phyloP scores from a whole-genome alignment of 352 stramenopile genomes.

The Phytophthora pseudosyringae region DNA sequence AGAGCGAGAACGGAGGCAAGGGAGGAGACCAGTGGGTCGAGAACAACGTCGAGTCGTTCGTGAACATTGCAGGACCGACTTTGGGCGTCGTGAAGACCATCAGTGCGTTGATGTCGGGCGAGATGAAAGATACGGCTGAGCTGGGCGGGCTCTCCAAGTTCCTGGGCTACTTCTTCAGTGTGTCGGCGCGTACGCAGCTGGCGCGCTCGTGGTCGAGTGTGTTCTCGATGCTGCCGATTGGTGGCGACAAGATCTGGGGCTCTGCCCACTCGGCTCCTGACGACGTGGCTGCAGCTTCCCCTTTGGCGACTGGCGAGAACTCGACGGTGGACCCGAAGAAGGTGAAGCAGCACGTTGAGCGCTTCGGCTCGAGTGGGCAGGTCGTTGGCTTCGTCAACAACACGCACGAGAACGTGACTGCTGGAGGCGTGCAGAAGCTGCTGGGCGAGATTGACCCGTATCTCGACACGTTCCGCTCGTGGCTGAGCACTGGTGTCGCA shows the following conservation, averaged over 20 bases:
- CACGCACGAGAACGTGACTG: slow-evolving; percentile 64
- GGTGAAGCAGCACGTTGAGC: slow-evolving; percentile 51
- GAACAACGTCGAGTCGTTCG: slow-evolving; percentile 89
- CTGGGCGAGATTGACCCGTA: slow-evolving; percentile 57
- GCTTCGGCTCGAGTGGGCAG: slow-evolving; percentile 57
- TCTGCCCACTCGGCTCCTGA: slow-evolving; percentile 56
- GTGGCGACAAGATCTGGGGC: slow-evolving; percentile 92
- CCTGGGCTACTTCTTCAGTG: slow-evolving; percentile 81
- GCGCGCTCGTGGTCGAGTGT: slow-evolving; percentile 84
- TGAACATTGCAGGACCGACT: slow-evolving; percentile 95
- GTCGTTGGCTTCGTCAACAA: slow-evolving; percentile 65
- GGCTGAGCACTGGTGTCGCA: slow-evolving; percentile 53
- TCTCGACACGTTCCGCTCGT: slow-evolving; percentile 48
- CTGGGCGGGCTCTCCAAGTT: slow-evolving; percentile 88
- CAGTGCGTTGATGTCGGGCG: slow-evolving; percentile 92
- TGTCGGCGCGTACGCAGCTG: slow-evolving; percentile 57
- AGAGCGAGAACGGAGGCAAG: slow-evolving; percentile 82
- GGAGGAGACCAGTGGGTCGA: slow-evolving; percentile 93
- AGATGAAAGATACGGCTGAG: slow-evolving; percentile 96
- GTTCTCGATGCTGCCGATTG: slow-evolving; percentile 93
- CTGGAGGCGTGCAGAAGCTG: slow-evolving; percentile 51
- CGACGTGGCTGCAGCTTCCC: slow-evolving; percentile 68
- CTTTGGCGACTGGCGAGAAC: slow-evolving; percentile 41
- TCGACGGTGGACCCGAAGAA: slow-evolving; percentile 36
- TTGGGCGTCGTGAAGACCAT: slow-evolving; percentile 94